A percentile compares a stretch with the other conserved stretches of the same genome.
Conservation (phyloP, 495 filamentous ascomycete genomes). For the Neurospora cerealis region DNA sequence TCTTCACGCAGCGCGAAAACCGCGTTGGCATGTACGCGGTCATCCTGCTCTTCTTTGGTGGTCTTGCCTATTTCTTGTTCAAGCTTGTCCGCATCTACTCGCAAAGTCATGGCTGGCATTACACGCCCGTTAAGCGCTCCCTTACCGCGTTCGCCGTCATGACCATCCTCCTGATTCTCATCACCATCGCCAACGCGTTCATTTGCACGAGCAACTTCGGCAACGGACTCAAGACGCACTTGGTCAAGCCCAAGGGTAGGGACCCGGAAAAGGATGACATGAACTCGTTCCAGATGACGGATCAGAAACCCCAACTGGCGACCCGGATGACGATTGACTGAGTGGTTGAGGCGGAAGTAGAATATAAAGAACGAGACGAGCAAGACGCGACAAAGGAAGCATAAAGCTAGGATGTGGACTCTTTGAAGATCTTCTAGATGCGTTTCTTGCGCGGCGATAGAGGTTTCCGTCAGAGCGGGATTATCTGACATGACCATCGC, state of each 20-base stretch:
- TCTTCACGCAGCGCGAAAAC: conserved; percentile 74
- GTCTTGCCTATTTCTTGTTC: conserved; percentile 93
- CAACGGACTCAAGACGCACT: conserved; percentile 79
- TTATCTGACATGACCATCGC: not conserved
- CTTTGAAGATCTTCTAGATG: not conserved
- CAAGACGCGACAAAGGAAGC: not conserved
- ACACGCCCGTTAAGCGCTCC: conserved; percentile 63
- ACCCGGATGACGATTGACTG: conserved; percentile 88
- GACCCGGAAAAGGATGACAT: conserved; percentile 62
- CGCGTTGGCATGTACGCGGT: conserved; percentile 63
- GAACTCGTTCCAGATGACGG: conserved; percentile 58
- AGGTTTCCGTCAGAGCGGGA: not conserved
- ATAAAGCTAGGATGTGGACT: conserved; percentile 2
- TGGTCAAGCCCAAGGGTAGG: conserved; percentile 51
- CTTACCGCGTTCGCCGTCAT: conserved; percentile 91
- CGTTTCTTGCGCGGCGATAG: not conserved
- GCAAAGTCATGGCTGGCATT: conserved; percentile 38
- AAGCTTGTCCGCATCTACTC: conserved; percentile 95
- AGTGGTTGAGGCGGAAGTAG: conserved; percentile 3
- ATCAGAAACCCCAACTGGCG: conserved; percentile 49
- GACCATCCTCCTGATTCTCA: conserved; percentile 75
- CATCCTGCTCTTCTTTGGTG: conserved; percentile 82
- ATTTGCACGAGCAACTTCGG: conserved; percentile 86
- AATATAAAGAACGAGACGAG: not conserved
- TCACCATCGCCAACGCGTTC: conserved; percentile 82